Base-by-base conservation (phyloP, 2,329 filamentous ascomycete species). In the Penicillium sp. region DNA sequence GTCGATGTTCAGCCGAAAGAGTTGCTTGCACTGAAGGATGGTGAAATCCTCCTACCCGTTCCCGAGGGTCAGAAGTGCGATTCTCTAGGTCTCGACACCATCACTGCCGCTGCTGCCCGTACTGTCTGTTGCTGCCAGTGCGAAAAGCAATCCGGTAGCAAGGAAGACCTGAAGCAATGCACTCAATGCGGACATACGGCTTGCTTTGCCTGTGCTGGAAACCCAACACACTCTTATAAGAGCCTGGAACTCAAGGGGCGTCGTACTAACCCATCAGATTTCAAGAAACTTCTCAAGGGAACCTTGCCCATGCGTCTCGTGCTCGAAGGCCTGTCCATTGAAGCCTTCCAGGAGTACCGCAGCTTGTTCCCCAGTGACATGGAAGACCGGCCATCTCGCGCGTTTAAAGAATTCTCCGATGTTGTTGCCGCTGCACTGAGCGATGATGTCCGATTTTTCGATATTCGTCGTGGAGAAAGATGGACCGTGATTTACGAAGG, bases 121-220 rank as follows among this genome's bases (percentile, higher is more conserved):
- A 76, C 72, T 47, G 62, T 67, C 8, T 70, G 72, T 9, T 65
- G 76, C n/a, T 86, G 82, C 52, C 62, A 65, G 34, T 85, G 82
- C 47, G 82, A 85, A 63, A 74, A 75, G 1, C 68, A 70, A 28
- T 64, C 63, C 3, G 55, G 62, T 0, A 62, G 74, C 1, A 66
- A 69, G 3, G 55, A 60, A 5, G 47, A 55, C 0, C 69, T 83
- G 6, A 68, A 74, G 28, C 54, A 63, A 29, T 85, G 81, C 55
- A 56, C 53, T 0, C 60, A 71, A 4, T 85, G 82, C 52, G 66
- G 61, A 0, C 76, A 83, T 53, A 79, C 76, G 3, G 73, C 75
- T 9, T 85, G 81, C 58, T 57, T 64, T 1, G 59, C 62, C 4
- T 84, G 80, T 54, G 74, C 71, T 1, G 74, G 74, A 2, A 81